Evolutionary conservation across 208 protist genomes (phyloP).

Genomic region (Trypanosoma cruzi): DNA sequence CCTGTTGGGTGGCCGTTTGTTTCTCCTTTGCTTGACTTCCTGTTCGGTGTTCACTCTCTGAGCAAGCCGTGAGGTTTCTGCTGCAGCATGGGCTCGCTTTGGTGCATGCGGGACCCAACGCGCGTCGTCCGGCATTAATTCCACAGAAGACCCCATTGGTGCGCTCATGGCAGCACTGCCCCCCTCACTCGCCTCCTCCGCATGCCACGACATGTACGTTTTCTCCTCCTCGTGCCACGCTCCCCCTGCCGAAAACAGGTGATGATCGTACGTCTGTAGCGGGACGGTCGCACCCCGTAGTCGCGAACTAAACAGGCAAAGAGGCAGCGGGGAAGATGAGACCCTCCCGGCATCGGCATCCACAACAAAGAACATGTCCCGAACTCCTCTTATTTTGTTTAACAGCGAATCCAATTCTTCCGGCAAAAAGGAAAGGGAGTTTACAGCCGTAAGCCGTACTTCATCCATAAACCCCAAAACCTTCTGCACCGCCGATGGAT

Average conservation of each 20-base stretch:
- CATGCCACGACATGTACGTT: background rate
- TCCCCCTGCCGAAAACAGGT: constrained; percentile 19
- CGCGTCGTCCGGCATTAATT: constrained; percentile 29
- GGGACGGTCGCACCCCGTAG: constrained; percentile 21
- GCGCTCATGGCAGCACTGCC: background rate
- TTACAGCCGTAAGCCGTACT: constrained; percentile 24
- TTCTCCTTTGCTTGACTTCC: constrained; percentile 17
- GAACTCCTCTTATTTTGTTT: constrained; percentile 2
- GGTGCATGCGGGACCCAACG: constrained; percentile 12
- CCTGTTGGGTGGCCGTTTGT: constrained; percentile 21
- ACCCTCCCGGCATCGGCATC: constrained; percentile 2
- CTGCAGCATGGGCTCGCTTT: background rate
- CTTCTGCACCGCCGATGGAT: constrained; percentile 20
- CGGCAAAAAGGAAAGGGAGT: constrained; percentile 6
- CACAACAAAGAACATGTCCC: constrained; percentile 28
- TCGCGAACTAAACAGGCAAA: constrained; percentile 9
- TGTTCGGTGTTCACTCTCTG: background rate
- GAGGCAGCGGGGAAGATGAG: constrained; percentile 10
- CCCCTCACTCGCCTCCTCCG: background rate
- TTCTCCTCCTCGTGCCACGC: constrained; percentile 8
- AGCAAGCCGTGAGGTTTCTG: background rate
- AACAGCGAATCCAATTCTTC: constrained; percentile 2
- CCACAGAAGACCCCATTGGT: background rate
- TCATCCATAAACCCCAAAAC: constrained; percentile 42
- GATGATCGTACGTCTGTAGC: constrained; percentile 33